Percentiles rank a stretch among this genome's conserved stretches.
Evolutionary conservation across 345 rosid species (phyloP).

Genomic region (Alliaria petiolata): DNA sequence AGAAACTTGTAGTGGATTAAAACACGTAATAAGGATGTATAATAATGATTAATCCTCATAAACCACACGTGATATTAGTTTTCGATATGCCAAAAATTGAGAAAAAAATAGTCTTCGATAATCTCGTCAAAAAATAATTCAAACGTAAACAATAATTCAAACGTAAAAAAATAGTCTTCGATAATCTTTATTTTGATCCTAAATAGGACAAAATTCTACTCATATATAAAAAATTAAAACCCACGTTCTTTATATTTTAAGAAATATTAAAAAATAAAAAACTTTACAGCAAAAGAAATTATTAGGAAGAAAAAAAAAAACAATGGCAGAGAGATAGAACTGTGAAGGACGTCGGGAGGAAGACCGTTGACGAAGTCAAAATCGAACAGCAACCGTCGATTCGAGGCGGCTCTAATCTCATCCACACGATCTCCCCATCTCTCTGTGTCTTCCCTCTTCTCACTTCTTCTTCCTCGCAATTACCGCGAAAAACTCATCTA

Average conservation of each 20-base stretch:
- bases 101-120: background rate
- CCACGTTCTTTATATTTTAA: background rate
- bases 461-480: slow-evolving; percentile 47
- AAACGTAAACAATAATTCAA: background rate
- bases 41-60: background rate
- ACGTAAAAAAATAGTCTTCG: background rate
- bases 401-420: slow-evolving; percentile 48
- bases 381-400: slow-evolving; percentile 33
- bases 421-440: slow-evolving; percentile 34
- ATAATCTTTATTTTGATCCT: background rate
- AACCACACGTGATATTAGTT: background rate
- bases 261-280: background rate
- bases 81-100: background rate
- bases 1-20: background rate
- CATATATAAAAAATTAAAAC: background rate
- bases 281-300: background rate
- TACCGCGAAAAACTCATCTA: slow-evolving; percentile 37
- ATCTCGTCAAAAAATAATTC: background rate
- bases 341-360: slow-evolving; percentile 12
- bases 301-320: too few relatives aligned
- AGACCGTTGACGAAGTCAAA: slow-evolving; percentile 32
- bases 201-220: background rate
- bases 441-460: background rate
- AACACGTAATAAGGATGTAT: background rate
- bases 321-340: background rate